These are phyloP conservation scores for Paramecium tetraurelia DNA, from an alignment of 73 alveolate species.

Conservation along the genomic window DNA sequence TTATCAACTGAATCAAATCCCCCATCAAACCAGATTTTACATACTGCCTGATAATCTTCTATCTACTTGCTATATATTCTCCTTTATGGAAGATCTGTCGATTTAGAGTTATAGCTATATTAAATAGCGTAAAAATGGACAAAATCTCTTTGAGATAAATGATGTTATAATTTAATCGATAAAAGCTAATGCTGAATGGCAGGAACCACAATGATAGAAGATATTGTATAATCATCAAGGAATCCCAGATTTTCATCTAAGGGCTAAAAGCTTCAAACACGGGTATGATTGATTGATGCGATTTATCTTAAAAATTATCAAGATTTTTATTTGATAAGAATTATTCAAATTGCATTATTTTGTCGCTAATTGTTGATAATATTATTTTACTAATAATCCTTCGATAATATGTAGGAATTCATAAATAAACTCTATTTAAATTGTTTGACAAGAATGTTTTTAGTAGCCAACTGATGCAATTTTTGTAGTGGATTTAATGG, in stretches of 20 bases:
- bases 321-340: neutral
- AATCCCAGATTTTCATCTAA: neutral
- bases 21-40: neutral
- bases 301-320: neutral
- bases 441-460: neutral
- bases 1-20: neutral
- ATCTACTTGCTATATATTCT: neutral
- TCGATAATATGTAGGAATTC: neutral
- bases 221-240: neutral
- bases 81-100: neutral
- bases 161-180: neutral
- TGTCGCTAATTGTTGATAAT: neutral
- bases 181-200: neutral
- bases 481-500: neutral
- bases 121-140: neutral
- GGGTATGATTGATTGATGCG: neutral
- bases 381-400: neutral
- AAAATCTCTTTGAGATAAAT: neutral
- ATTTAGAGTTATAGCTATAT: neutral
- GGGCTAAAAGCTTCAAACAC: neutral
- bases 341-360: neutral
- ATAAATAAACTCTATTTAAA: neutral
- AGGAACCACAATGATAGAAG: neutral
- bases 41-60: neutral
- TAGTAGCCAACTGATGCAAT: neutral